Evolutionary conservation across 139 green algal species (phyloP).

Genomic region (Penium margaritaceum): DNA sequence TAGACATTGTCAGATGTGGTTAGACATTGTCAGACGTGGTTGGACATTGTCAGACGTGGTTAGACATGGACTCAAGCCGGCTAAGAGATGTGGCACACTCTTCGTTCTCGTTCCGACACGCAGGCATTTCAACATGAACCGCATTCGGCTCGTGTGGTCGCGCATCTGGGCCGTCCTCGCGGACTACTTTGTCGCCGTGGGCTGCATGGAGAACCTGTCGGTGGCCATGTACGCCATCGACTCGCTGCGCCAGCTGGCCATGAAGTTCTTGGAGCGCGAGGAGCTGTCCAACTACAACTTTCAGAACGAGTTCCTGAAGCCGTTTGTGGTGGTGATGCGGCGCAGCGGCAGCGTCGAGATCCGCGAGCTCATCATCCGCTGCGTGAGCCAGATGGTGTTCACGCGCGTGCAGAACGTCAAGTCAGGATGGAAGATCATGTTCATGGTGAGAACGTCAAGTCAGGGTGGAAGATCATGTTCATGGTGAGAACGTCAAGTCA

Average conservation of each 20-base stretch:
- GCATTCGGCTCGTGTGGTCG: conserved; percentile 90
- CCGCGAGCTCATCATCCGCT: conserved; percentile 94
- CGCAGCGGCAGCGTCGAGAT: conserved; percentile 76
- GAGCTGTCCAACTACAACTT: conserved; percentile 98
- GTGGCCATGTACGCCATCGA: conserved; percentile 90
- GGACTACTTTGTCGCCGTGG: conserved; percentile 84
- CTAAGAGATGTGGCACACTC: too few species aligned
- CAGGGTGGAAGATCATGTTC: too few species aligned
- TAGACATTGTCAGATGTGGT: too few species aligned
- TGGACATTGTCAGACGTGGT: too few species aligned
- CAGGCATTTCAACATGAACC: conserved; percentile 92
- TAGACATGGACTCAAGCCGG: too few species aligned
- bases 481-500: too few species aligned
- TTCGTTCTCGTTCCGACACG: neutral
- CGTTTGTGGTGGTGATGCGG: conserved; percentile 94
- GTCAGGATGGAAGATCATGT: conserved; percentile 95
- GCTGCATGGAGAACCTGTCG: conserved; percentile 59
- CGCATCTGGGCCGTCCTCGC: conserved; percentile 86
- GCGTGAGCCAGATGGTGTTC: conserved; percentile 57
- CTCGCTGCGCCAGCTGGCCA: conserved; percentile 62
- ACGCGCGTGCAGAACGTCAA: conserved; percentile 84
- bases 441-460: conserved; percentile 94
- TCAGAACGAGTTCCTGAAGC: conserved; percentile 96
- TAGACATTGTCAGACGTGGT: too few species aligned
- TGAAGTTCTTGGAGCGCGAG: conserved; percentile 92